These are phyloP conservation scores for Hanseniaspora gamundiae DNA, from an alignment of 1,139 yeast species.

Conservation along the genomic window DNA sequence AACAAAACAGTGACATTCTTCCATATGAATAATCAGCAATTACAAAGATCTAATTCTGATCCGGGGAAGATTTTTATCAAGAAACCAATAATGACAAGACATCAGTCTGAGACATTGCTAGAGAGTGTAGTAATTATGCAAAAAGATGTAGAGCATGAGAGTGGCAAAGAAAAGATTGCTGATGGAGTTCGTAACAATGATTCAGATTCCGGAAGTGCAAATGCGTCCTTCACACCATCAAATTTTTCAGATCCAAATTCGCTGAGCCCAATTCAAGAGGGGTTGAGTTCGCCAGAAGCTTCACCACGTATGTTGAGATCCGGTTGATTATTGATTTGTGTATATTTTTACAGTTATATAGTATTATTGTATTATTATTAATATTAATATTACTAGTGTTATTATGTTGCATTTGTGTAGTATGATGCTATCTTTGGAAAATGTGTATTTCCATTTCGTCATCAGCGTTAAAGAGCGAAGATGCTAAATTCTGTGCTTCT, in stretches of 20 bases:
- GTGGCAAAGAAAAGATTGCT: slow-evolving; percentile 3
- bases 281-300: slow-evolving; percentile 18
- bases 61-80: not conserved
- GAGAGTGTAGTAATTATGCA: slow-evolving; percentile 2
- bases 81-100: not conserved
- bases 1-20: slow-evolving; percentile 50
- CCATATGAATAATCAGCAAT: slow-evolving; percentile 13
- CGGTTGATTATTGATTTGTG: not conserved
- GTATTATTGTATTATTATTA: too few relatives aligned
- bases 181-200: not conserved
- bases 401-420: too few relatives aligned
- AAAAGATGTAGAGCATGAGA: slow-evolving; percentile 2
- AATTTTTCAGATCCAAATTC: slow-evolving; percentile 15
- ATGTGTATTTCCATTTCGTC: too few relatives aligned
- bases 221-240: slow-evolving; percentile 9
- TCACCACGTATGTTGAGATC: slow-evolving; percentile 14
- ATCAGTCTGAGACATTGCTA: not conserved
- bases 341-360: not conserved
- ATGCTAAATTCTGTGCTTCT: not conserved
- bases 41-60: not conserved
- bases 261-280: slow-evolving; percentile 25
- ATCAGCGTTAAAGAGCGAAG: not conserved
- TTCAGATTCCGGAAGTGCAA: not conserved
- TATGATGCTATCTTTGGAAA: too few relatives aligned
- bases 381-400: too few relatives aligned